Evolutionary conservation across 2,329 filamentous ascomycete species (phyloP), one percentile per base, ranked within the genome.

Genomic region (Lasiodiplodia hormozganensis): DNA sequence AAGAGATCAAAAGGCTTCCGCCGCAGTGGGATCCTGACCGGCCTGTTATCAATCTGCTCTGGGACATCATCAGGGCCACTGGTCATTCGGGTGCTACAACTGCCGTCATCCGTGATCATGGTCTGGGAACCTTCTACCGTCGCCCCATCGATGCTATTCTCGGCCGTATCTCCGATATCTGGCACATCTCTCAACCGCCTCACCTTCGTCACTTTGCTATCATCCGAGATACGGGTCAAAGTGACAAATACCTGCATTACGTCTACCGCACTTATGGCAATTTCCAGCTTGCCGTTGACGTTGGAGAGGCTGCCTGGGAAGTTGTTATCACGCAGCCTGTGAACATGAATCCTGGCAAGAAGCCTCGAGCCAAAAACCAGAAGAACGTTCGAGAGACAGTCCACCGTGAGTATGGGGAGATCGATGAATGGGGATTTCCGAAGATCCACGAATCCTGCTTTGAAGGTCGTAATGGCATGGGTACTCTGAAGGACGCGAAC

Each of bases 141-240:
- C 80, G 86, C 62, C 85, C 87, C 0, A 73, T 88, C 36, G 88
- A 90, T 72, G 81, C 83, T 36, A 77, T 83, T 23, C 73, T 89
- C 25, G 77, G 76, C 60, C 83, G 86, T 31, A 72, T 90, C 47
- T 85, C 85, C 2, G 84, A 88, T 68, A 79, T 82, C 67, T 89
- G 87, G 84, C 83, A 87, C 66, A 73, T 84, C 18, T 85, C 85
- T n/a, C 88, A 90, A 71, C 87, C 88, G 28, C 76, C 79, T 3
- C 83, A 88, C 74, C 79, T 89, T 25, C 83, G 85, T 21, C 86
- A 89, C 72, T 76, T 88, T 18, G 82, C 85, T 12, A 79, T 90
- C 36, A 81, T 89, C 40, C 80, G 86, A 70, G 87, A 89, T 67
- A 85, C 83, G 6, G 79, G 81, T 2, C 79, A 85, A 16, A 80